Conservation (phyloP, 208 protist species). For the Trypanosoma platydactyli region DNA sequence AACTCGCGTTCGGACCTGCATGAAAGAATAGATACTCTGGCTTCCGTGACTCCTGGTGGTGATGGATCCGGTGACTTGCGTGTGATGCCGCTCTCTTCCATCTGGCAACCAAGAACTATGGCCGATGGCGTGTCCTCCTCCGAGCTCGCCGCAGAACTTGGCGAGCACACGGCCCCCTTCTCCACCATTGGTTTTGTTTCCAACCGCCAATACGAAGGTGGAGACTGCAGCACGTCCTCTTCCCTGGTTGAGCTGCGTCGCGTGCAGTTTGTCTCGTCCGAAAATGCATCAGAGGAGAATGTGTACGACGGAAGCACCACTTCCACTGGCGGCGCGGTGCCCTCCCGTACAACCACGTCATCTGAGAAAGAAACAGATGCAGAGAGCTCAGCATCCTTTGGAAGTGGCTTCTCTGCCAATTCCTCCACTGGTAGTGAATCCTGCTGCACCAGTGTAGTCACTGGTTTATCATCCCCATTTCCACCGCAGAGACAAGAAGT, state of each 20-base stretch:
- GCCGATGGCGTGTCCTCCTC: background rate
- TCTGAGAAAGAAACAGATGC: background rate
- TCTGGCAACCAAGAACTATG: background rate
- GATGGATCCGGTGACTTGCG: background rate
- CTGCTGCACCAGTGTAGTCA: no score
- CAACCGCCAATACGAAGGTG: slow-evolving; percentile 19
- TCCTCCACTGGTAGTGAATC: background rate
- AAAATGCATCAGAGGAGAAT: slow-evolving; percentile 24
- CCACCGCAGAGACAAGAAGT: no score
- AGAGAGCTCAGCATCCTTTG: background rate
- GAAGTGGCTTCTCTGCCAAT: background rate
- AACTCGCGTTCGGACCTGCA: background rate
- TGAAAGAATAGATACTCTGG: background rate
- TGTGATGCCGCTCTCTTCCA: background rate
- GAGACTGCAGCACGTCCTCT: background rate
- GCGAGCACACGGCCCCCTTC: no score
- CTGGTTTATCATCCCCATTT: no score
- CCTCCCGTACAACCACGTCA: background rate
- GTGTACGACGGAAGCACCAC: background rate
- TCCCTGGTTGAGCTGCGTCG: slow-evolving; percentile 6
- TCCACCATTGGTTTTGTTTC: slow-evolving; percentile 23
- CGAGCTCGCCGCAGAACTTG: background rate
- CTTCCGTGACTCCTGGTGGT: background rate
- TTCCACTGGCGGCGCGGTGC: slow-evolving; percentile 9
- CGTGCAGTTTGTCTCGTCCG: slow-evolving; percentile 13